phyloP scores from a whole-genome alignment of 2,329 filamentous ascomycete genomes.

The Penicillium sp. region DNA sequence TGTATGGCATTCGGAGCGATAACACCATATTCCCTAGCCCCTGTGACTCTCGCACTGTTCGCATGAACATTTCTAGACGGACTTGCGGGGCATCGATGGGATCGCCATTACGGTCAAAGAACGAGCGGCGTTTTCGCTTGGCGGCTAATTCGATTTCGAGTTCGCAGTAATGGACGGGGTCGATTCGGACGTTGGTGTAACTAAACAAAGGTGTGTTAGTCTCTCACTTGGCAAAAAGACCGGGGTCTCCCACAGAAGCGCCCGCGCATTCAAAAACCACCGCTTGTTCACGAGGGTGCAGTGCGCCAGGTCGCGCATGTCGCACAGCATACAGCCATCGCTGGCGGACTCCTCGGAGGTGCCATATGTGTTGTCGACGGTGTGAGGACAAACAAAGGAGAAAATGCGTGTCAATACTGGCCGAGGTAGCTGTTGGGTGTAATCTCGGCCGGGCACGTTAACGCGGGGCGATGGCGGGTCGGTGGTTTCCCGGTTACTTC shows the following conservation, averaged over 20 bases:
- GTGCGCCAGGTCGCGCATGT: slow-evolving; percentile 81
- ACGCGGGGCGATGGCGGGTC: slow-evolving; percentile 19
- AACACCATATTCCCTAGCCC: slow-evolving; percentile 67
- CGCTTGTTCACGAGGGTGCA: slow-evolving; percentile 70
- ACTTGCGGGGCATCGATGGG: slow-evolving; percentile 75
- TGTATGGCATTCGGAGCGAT: slow-evolving; percentile 87
- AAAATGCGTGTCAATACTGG: slow-evolving; percentile 76
- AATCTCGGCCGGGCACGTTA: slow-evolving; percentile 22
- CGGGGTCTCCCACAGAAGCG: slow-evolving; percentile 57
- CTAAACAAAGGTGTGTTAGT: slow-evolving; percentile 43
- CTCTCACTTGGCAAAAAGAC: slow-evolving; percentile 3
- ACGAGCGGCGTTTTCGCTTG: slow-evolving; percentile 69
- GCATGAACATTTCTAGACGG: slow-evolving; percentile 73
- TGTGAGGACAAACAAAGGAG: slow-evolving; percentile 77
- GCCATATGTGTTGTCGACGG: slow-evolving; percentile 72
- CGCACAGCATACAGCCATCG: slow-evolving; percentile 88
- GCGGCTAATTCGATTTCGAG: slow-evolving; percentile 79
- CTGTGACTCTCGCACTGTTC: slow-evolving; percentile 75
- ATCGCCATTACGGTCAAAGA: slow-evolving; percentile 72
- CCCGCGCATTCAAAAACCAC: slow-evolving; percentile 63
- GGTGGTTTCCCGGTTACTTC: slow-evolving; percentile 21
- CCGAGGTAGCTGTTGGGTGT: slow-evolving; percentile 58
- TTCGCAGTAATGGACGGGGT: slow-evolving; percentile 90
- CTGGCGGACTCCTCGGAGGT: slow-evolving; percentile 76
- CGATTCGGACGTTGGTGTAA: slow-evolving; percentile 86